Base-by-base conservation (phyloP, 495 filamentous ascomycete species). In the Lepraria neglecta region DNA sequence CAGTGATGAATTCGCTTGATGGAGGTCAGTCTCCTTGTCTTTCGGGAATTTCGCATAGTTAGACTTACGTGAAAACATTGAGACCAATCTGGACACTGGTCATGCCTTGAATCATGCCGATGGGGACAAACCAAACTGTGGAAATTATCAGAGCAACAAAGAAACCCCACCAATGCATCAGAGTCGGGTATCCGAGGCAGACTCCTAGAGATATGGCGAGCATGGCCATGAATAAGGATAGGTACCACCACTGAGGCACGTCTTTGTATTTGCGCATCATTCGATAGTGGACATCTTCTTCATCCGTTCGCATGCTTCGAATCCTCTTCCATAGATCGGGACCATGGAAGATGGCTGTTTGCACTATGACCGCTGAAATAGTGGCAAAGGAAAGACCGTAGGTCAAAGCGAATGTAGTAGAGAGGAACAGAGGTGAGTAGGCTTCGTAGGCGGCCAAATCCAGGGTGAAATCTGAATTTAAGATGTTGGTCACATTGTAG, bases 161-260 rank as follows among this genome's bases (percentile, higher is more conserved):
- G 60, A 81, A 83, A 0, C 76, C 78, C 78, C 78, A 80, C 76
- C 78, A 79, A 48, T 67, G 70, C 50, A 82, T 68, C 45, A 76
- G 72, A 0, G 84, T 82, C 5, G 74, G 75, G 58, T 79, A 87
- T 9, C 75, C 80, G 12, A 77, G 72, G 2, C 73, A 71, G 1
- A 81, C 76, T 4, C 76, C 82, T 11, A 87, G 73, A 1, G 75
- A 76, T 7, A 87, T 69, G 6, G 67, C 79, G 21, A 83, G 65
- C 64, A 82, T 81, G 42, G 73, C 46, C 3, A 81, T n/a, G 5
- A 80, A 70, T 17, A 85, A 67, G 0, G 60, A 66, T 0, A 65
- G 68, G 62, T 85, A 87, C 85, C 85, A 88, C 83, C 84, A 86
- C 24, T 84, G 70, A 2, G 84, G 84, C 7, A 80, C 81, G 0